These are phyloP conservation scores for Cercospora sp. DNA, from an alignment of 2,329 filamentous ascomycete genomes.

Conservation along the genomic window DNA sequence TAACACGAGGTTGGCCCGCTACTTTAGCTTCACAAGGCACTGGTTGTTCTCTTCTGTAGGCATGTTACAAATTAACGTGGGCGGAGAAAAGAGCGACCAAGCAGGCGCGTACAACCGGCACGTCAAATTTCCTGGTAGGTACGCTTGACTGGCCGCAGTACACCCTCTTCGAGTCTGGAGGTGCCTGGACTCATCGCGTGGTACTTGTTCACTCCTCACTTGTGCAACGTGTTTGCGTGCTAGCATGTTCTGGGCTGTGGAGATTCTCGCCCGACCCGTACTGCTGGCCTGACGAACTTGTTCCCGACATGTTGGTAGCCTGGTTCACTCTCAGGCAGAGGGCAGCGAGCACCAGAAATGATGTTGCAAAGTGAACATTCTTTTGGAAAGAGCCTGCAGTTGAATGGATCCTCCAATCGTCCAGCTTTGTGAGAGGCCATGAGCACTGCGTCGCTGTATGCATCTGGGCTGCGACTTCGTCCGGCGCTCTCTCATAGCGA, in stretches of 20 bases:
- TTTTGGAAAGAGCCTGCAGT: background rate
- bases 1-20: background rate
- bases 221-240: slow-evolving; percentile 5
- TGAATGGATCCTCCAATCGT: background rate
- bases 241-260: background rate
- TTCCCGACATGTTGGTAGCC: background rate
- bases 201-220: slow-evolving; percentile 12
- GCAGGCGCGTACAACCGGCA: slow-evolving; percentile 13
- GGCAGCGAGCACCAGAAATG: background rate
- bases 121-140: slow-evolving; percentile 13
- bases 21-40: background rate
- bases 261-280: background rate
- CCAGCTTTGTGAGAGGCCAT: background rate
- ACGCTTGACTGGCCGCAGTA: slow-evolving; percentile 8
- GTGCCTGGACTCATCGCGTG: background rate
- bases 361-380: background rate
- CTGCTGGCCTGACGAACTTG: background rate
- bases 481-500: background rate
- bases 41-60: slow-evolving; percentile 4
- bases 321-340: background rate
- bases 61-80: slow-evolving; percentile 10
- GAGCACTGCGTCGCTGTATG: background rate
- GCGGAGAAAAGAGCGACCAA: slow-evolving; percentile 15
- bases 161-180: slow-evolving; percentile 8
- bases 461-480: background rate